phyloP scores from a whole-genome alignment of 2,329 filamentous ascomycete species.

The Mycocentrospora acerina region DNA sequence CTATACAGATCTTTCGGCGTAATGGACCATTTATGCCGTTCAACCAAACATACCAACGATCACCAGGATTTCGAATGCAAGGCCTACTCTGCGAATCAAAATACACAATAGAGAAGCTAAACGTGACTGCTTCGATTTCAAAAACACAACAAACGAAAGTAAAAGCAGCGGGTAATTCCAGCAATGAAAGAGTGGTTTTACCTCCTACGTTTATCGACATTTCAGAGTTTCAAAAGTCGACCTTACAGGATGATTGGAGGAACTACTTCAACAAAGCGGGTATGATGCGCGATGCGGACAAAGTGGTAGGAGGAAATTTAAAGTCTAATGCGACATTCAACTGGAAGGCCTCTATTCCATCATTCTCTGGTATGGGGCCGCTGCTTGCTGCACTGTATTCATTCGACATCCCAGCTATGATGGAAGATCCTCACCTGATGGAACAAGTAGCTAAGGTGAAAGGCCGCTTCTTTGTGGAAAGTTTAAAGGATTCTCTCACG shows the following conservation, averaged over 20 bases:
- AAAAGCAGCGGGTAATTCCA: neutral
- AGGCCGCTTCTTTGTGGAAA: constrained; percentile 19
- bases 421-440: constrained; percentile 6
- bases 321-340: neutral
- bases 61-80: constrained; percentile 14
- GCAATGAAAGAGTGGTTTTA: too few relatives aligned
- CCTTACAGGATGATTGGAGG: neutral
- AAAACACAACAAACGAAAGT: neutral
- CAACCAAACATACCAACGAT: constrained; percentile 13
- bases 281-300: neutral
- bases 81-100: neutral
- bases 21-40: neutral
- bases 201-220: neutral
- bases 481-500: constrained; percentile 11
- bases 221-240: neutral
- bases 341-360: neutral
- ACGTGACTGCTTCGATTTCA: neutral
- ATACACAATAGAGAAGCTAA: neutral
- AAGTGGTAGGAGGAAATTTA: neutral
- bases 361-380: constrained; percentile 10
- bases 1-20: neutral
- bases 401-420: constrained; percentile 11
- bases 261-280: too few relatives aligned
- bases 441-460: constrained; percentile 13
- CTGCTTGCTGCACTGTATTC: constrained; percentile 10